Base-by-base conservation (phyloP, 345 rosid genomes). In the Corchorus olitorius region DNA sequence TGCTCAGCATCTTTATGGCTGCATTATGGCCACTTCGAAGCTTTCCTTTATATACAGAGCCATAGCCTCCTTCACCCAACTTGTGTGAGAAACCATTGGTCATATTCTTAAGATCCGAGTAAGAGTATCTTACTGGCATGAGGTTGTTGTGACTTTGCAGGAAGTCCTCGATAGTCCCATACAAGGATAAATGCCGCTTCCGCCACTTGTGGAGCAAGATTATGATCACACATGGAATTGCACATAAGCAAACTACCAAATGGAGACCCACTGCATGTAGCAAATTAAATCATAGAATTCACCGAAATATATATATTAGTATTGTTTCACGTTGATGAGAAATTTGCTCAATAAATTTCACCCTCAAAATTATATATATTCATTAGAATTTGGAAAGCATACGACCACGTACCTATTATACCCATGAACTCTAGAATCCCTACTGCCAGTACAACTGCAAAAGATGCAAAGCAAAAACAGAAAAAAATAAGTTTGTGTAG, bases 11-110 rank as follows among this genome's bases (percentile, higher is more conserved):
- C 19, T 74, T 63, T 3, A 74, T 5, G 27, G 60, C 77, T 1
- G 50, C 70, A 22, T 49, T 12, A n/a, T 20, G 56, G 49, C 54
- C 69, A 27, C 54, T 74, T 15, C 45, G 41, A 63, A 74, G 77
- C 39, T 62, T 74, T 53, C 75, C 75, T 54, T 35, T 54, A 17
- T 8, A 71, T 5, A 71, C 63, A 39, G 63, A 33, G 3, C 70
- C 77, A 11, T 61, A 74, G 34, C 70, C 77, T 7, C 77, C 77
- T 63, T 62, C 48, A 9, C 77, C 70, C 6, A 74, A 34, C 20
- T 74, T 60, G 35, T 73, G 63, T 48, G 54, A 35, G 75, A 71
- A 71, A 0, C 46, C 34, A 8, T 52, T 11, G 2, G 63, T 53
- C 19, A 71, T 71, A 27, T n/a, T 71, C 13, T 71, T 54, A 13